Conservation (phyloP, 192 early-diverging fungal species). For the Oehlia diaphana region DNA sequence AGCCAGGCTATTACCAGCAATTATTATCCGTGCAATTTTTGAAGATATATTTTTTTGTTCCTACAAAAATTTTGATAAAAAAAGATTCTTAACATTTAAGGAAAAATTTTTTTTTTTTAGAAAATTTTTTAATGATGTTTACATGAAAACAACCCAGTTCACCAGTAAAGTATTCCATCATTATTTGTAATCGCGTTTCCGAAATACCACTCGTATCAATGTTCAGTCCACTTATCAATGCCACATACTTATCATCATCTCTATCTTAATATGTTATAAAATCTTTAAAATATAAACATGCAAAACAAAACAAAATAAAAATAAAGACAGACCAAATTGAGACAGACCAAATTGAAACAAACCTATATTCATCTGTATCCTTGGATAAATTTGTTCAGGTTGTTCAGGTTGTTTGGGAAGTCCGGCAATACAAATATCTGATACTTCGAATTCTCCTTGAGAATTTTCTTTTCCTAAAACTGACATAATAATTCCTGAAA, state of each 20-base stretch:
- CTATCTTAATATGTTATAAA: background rate
- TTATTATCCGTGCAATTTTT: conserved; percentile 68
- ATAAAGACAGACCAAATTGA: background rate
- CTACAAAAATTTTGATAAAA: background rate
- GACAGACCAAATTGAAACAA: background rate
- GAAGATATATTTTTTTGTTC: conserved; percentile 59
- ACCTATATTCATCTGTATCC: conserved; percentile 39
- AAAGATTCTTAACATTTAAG: background rate
- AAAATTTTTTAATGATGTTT: background rate
- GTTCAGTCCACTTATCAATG: conserved; percentile 79
- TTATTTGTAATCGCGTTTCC: conserved; percentile 65
- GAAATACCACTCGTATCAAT: conserved; percentile 52
- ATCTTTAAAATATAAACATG: too few relatives aligned
- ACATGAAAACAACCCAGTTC: conserved; percentile 61
- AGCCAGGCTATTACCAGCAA: conserved; percentile 74
- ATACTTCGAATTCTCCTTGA: conserved; percentile 80
- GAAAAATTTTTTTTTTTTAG: background rate
- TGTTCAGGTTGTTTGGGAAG: conserved; percentile 50
- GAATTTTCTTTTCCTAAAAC: conserved; percentile 78
- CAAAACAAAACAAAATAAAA: background rate
- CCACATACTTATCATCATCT: conserved; percentile 62
- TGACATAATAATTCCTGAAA: conserved; percentile 74
- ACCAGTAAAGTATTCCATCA: conserved; percentile 80
- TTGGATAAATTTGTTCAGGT: conserved; percentile 45
- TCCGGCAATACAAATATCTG: conserved; percentile 78